A percentile compares a stretch with the other conserved stretches of the same genome.
Evolutionary conservation across 768 basidiomycete genomes (phyloP).

Genomic region (Asterophora lycoperdoides): DNA sequence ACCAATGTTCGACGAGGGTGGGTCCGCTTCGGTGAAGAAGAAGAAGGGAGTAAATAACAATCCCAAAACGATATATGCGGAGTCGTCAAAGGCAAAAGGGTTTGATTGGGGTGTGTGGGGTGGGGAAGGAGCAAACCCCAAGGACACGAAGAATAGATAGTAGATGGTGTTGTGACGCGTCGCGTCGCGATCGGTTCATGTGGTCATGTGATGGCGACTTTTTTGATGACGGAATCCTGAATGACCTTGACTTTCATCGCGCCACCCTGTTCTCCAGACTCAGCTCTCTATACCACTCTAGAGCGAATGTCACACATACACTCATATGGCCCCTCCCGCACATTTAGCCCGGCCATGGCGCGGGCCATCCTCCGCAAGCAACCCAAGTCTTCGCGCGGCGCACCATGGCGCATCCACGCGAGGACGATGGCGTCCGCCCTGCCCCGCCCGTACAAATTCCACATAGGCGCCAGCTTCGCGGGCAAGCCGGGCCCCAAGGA

Average conservation of each 20-base stretch:
- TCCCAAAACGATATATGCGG: no score
- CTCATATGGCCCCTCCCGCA: constrained; percentile 8
- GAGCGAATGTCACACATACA: no score
- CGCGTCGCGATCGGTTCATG: constrained; percentile 8
- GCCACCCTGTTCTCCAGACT: no score
- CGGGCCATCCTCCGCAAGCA: constrained; percentile 15
- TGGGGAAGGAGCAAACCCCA: background rate
- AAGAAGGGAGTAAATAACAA: background rate
- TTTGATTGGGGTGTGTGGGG: constrained; percentile 25
- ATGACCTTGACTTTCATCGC: no score
- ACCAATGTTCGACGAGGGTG: background rate
- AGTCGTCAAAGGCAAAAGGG: background rate
- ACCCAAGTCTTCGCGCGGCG: no score
- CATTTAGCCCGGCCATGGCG: constrained; percentile 11
- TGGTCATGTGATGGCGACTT: constrained; percentile 14
- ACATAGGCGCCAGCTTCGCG: constrained; percentile 75
- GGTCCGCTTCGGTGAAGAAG: constrained; percentile 1
- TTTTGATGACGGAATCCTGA: background rate
- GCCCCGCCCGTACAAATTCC: constrained; percentile 58
- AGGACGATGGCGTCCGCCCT: constrained; percentile 16
- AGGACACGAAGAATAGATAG: background rate
- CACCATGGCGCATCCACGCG: background rate
- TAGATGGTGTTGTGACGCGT: background rate
- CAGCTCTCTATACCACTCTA: no score
- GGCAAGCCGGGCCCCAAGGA: constrained; percentile 47